Evolutionary conservation across 257 asterid species (phyloP).

Genomic region (Penstemon newberryi): DNA sequence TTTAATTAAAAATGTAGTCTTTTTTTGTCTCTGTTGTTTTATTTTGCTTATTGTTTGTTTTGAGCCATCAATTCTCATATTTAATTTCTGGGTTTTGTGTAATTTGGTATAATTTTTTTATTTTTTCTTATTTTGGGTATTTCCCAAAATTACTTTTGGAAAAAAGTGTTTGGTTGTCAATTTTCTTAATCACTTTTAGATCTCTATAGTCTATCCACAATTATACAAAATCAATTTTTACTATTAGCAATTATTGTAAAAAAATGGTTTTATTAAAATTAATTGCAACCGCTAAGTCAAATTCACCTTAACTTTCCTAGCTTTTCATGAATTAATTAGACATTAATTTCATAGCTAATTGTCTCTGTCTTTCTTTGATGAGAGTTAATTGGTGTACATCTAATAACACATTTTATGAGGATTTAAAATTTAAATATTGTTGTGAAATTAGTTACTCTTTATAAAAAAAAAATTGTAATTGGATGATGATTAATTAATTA

Average conservation of each 20-base stretch:
- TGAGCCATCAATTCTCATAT: background rate
- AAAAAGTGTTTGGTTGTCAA: no score
- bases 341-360: no score
- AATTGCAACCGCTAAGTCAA: no score
- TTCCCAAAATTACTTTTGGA: no score
- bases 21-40: background rate
- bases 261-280: no score
- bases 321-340: background rate
- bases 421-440: background rate
- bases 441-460: background rate
- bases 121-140: no score
- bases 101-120: background rate
- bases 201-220: no score
- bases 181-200: no score
- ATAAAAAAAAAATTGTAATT: background rate
- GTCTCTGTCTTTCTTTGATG: no score
- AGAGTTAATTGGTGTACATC: background rate
- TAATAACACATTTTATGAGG: constrained; percentile 8
- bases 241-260: no score
- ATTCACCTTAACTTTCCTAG: background rate
- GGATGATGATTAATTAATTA: no score
- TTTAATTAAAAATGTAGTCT: background rate
- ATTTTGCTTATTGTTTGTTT: background rate
- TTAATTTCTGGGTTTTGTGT: background rate
- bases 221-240: no score